Evolutionary conservation across 306 rosid genomes (phyloP).

Genomic region (Vachellia pachyceras): DNA sequence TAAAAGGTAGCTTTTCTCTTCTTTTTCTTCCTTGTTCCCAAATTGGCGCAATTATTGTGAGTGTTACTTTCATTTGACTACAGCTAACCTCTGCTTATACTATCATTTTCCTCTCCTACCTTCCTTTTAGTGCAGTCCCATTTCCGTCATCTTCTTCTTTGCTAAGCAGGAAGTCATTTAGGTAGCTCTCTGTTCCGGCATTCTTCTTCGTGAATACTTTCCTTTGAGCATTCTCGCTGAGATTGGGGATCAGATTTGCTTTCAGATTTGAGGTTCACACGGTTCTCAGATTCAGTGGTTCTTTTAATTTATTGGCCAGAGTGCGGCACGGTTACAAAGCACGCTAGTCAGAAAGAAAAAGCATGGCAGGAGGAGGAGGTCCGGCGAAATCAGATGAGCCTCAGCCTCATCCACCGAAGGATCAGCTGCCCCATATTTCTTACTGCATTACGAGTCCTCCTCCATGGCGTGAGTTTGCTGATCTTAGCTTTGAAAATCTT

Average conservation of each 20-base stretch:
- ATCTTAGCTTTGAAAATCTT: no score
- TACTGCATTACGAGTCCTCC: no score
- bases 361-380: no score
- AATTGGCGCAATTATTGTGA: constrained; percentile 45
- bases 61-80: constrained; percentile 25
- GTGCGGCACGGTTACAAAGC: constrained; percentile 24
- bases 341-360: no score
- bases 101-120: constrained; percentile 45
- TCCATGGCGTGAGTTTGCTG: no score
- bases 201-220: constrained; percentile 20
- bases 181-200: constrained; percentile 32
- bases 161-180: constrained; percentile 43
- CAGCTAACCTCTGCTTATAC: constrained; percentile 36
- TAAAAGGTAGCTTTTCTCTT: constrained; percentile 54
- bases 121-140: neutral
- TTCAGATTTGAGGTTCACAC: constrained; percentile 57
- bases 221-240: constrained; percentile 9
- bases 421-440: no score
- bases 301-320: constrained; percentile 37
- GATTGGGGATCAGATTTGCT: constrained; percentile 58
- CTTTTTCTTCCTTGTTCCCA: constrained; percentile 19
- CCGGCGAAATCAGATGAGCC: no score
- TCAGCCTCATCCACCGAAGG: no score
- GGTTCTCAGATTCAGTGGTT: constrained; percentile 36
- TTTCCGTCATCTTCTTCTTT: constrained; percentile 29